Conservation (phyloP, 345 rosid species). For the Barbarea vulgaris region DNA sequence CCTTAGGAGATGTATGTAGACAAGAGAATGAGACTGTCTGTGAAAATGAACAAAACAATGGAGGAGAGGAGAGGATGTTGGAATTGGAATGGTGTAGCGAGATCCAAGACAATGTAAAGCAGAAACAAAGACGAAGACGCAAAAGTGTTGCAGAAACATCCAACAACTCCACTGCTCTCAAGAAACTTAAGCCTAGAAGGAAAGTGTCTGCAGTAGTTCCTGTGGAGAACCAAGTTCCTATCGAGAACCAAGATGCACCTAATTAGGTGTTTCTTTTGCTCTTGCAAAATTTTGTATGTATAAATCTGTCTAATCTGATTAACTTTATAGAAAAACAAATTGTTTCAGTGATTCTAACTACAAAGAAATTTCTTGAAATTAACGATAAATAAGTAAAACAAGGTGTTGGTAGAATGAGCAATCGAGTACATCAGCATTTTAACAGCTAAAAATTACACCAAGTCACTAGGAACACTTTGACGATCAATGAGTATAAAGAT, state of each 20-base stretch:
- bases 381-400: not conserved
- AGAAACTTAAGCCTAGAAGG: conserved; percentile 38
- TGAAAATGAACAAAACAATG: conserved; percentile 26
- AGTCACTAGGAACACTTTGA: not conserved
- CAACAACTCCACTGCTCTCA: conserved; percentile 13
- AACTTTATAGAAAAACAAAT: not conserved
- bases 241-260: conserved; percentile 28
- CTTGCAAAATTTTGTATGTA: conserved; percentile 23
- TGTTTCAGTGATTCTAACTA: conserved; percentile 12
- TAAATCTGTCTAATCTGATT: conserved; percentile 1
- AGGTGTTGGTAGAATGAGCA: not conserved
- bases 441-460: not conserved
- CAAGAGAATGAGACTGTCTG: conserved; percentile 19
- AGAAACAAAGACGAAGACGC: conserved; percentile 13
- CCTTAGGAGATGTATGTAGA: conserved; percentile 19
- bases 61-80: conserved; percentile 24
- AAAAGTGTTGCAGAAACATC: conserved; percentile 26
- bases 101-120: conserved; percentile 10
- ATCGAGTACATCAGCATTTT: not conserved
- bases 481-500: not conserved
- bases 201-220: conserved; percentile 38
- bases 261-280: conserved; percentile 17
- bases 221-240: conserved; percentile 21
- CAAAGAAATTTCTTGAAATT: not conserved
- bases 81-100: conserved; percentile 18